These are phyloP conservation scores for Pinguiococcus pyrenoidosus DNA, from an alignment of 108 stramenopile genomes.

Conservation along the genomic window DNA sequence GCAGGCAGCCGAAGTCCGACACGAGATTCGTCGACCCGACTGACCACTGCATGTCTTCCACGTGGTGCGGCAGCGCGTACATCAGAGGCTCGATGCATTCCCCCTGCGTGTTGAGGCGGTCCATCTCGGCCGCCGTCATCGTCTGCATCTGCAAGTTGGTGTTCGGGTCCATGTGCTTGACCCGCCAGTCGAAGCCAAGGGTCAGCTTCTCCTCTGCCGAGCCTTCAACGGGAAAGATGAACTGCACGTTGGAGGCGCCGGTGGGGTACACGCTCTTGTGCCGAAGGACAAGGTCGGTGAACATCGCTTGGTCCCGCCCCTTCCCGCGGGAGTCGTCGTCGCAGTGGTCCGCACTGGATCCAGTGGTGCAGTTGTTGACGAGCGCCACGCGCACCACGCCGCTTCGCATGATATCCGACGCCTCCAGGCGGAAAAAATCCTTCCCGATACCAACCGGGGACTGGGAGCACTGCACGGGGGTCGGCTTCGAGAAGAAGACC, in stretches of 20 bases:
- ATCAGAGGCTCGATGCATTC: constrained; percentile 15
- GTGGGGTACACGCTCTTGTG: constrained; percentile 60
- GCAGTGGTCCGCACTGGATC: constrained; percentile 47
- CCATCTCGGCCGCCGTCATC: constrained; percentile 32
- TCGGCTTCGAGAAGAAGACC: constrained; percentile 67
- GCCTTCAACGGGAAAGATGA: constrained; percentile 22
- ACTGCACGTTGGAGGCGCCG: constrained; percentile 32
- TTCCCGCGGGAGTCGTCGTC: constrained; percentile 34
- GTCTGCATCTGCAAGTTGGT: constrained; percentile 25
- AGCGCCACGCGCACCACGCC: constrained; percentile 61
- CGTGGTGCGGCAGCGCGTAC: constrained; percentile 35
- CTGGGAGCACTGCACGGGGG: constrained; percentile 34
- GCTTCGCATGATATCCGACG: constrained; percentile 9
- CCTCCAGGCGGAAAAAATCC: constrained; percentile 28
- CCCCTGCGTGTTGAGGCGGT: constrained; percentile 42
- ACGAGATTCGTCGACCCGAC: constrained; percentile 5
- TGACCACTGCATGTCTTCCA: constrained; percentile 1
- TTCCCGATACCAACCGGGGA: constrained; percentile 3
- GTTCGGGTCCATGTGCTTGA: constrained; percentile 16
- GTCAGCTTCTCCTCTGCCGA: constrained; percentile 16
- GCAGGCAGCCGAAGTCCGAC: constrained; percentile 3
- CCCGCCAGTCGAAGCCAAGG: constrained; percentile 30
- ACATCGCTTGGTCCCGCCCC: constrained; percentile 40
- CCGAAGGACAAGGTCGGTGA: constrained; percentile 37
- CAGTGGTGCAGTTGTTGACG: constrained; percentile 59